phyloP scores from a whole-genome alignment of 2,329 filamentous ascomycete genomes.

The Penicillium palitans region DNA sequence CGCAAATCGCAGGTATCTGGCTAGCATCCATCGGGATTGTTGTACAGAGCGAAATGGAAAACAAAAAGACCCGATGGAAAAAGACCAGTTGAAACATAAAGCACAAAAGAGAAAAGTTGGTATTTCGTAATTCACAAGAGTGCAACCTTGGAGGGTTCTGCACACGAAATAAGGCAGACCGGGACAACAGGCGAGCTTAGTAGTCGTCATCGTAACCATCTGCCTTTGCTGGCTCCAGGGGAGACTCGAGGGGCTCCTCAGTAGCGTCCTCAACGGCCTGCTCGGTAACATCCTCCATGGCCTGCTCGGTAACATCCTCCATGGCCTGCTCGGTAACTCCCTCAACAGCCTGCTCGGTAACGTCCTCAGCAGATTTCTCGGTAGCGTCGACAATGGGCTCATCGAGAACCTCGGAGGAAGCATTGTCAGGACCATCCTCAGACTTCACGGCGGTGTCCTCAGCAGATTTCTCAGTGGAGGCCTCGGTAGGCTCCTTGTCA shows the following conservation, averaged over 20 bases:
- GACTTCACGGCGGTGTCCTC: not conserved
- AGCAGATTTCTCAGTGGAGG: not conserved
- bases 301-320: not conserved
- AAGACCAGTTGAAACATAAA: not conserved
- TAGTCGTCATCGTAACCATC: not conserved
- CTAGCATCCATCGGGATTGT: not conserved
- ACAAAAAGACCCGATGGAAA: not conserved
- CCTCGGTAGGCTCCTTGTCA: not conserved
- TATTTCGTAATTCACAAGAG: not conserved
- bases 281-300: too few species aligned
- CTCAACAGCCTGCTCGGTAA: too few species aligned
- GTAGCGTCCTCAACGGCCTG: too few species aligned
- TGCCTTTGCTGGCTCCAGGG: not conserved
- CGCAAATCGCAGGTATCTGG: not conserved
- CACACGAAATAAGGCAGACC: not conserved
- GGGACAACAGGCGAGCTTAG: not conserved
- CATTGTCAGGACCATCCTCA: not conserved
- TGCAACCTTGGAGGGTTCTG: not conserved
- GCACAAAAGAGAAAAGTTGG: not conserved
- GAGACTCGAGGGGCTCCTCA: not conserved
- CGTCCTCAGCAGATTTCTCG: not conserved
- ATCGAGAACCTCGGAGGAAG: not conserved
- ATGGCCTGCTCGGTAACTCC: too few species aligned
- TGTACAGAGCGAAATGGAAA: not conserved
- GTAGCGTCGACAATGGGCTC: too few species aligned